Conservation (phyloP, 192 early-diverging fungal genomes). For the Phycomyces blakesleeanus region DNA sequence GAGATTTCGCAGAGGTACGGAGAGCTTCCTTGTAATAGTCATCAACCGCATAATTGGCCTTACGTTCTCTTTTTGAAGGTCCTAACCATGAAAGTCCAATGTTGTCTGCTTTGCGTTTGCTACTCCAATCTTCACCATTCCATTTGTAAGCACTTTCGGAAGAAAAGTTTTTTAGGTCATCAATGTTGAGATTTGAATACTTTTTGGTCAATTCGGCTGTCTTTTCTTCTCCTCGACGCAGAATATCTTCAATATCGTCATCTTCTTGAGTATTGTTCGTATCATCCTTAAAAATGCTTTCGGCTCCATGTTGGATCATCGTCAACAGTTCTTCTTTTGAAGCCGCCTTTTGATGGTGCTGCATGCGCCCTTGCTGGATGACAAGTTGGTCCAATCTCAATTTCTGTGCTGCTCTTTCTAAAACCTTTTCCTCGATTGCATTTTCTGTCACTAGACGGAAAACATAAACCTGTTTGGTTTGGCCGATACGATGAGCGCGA, state of each 20-base stretch:
- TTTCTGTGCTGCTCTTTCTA: constrained; percentile 95
- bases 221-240: constrained; percentile 81
- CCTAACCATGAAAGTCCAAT: constrained; percentile 83
- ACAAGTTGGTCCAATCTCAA: constrained; percentile 94
- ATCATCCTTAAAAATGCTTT: constrained; percentile 73
- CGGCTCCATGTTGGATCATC: constrained; percentile 97
- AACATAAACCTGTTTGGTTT: constrained; percentile 96
- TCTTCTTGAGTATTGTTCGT: constrained; percentile 35
- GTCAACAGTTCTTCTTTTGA: constrained; percentile 82
- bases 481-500: constrained; percentile 98
- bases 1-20: constrained; percentile 56
- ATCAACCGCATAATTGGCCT: constrained; percentile 87
- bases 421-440: constrained; percentile 95
- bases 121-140: constrained; percentile 95
- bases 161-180: constrained; percentile 90
- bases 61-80: constrained; percentile 91
- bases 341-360: constrained; percentile 27
- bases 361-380: constrained; percentile 92
- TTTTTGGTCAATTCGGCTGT: constrained; percentile 85
- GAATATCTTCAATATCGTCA: constrained; percentile 83
- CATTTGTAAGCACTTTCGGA: constrained; percentile 85
- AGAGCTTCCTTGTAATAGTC: constrained; percentile 91
- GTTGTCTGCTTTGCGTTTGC: constrained; percentile 59
- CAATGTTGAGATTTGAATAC: constrained; percentile 88
- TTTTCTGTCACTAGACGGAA: constrained; percentile 97